Base-by-base conservation (phyloP, 75 land plant genomes). In the Selaginella tamariscina region DNA sequence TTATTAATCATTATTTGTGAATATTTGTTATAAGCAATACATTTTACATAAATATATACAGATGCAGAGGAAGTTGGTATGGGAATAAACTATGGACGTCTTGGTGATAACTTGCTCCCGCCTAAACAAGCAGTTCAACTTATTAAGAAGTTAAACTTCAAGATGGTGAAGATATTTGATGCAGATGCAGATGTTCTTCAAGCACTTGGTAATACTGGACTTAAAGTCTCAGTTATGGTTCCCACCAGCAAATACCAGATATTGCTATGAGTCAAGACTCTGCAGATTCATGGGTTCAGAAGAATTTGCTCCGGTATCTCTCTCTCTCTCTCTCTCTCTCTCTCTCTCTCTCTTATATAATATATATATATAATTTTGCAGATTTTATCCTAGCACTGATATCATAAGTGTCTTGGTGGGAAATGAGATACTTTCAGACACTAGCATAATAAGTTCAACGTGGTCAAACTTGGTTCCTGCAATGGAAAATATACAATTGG, bases 381-480 rank as follows among this genome's bases (percentile, higher is more conserved):
- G n/a, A n/a, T n/a, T n/a, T 15, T 39, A 39, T 39, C 49, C 49
- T 5, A 39, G 15, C 11, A 39, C 49, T 5, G 49, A 5, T 15
- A 59, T 59, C 5, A n/a, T 2, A 8, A 8, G n/a, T 59, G 62
- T 59, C 8, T 9, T 59, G 8, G 62, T 59, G 18, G 62, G 27
- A 8, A 59, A 59, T 21, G 62, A 59, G 26, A 59, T 59, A 9
- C n/a, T 59, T 2, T 59, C 62, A 23, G 62, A 59, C 26, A 23
- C 9, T 59, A 59, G 26, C 62, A 39, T 39, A 5, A 8, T 2
- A 59, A n/a, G 23, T 2, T 59, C 62, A n/a, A 27, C 62, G 5
- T 59, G 62, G 62, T 8, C 62, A 9, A 21, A 59, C 9, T 26
- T 59, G 62, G 62, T 59, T 21, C 62, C 62, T 5, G 62, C 62